Evolutionary conservation across 2,329 filamentous ascomycete genomes (phyloP).

Genomic region (Colletotrichum sp.): DNA sequence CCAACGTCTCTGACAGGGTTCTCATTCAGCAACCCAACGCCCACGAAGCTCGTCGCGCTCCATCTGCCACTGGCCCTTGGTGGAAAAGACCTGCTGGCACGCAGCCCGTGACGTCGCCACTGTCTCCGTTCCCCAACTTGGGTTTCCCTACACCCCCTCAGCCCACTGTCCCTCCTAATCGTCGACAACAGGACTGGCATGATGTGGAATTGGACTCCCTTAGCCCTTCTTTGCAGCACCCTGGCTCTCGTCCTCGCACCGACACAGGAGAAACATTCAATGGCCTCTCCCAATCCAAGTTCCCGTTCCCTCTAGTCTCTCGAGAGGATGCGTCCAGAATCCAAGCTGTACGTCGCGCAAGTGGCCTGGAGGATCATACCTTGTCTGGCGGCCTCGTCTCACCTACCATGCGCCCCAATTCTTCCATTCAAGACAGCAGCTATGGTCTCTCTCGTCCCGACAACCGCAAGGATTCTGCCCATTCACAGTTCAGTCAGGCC

Average conservation of each 20-base stretch:
- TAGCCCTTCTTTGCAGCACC: not conserved
- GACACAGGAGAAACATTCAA: not conserved
- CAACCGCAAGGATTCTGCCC: not conserved
- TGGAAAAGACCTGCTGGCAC: not conserved
- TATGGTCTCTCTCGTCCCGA: not conserved
- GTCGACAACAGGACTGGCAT: not conserved
- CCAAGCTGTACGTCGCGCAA: conserved; percentile 18
- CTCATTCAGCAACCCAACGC: not conserved
- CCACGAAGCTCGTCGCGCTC: not conserved
- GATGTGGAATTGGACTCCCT: conserved; percentile 5
- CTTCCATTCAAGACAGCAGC: not conserved
- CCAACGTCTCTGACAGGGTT: conserved; percentile 18
- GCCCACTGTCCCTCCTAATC: not conserved
- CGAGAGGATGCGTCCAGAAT: conserved; percentile 11
- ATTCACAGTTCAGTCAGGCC: not conserved
- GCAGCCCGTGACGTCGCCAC: not conserved
- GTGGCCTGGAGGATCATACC: conserved; percentile 22
- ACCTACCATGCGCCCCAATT: not conserved
- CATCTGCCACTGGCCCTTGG: not conserved
- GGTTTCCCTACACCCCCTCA: not conserved
- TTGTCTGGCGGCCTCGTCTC: conserved; percentile 8
- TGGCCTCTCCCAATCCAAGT: not conserved
- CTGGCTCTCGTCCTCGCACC: not conserved
- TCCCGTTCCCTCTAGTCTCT: conserved; percentile 10
- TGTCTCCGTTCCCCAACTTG: not conserved